Base-by-base conservation (phyloP, 805 yeast species). In the Barnettozyma pratensis region DNA sequence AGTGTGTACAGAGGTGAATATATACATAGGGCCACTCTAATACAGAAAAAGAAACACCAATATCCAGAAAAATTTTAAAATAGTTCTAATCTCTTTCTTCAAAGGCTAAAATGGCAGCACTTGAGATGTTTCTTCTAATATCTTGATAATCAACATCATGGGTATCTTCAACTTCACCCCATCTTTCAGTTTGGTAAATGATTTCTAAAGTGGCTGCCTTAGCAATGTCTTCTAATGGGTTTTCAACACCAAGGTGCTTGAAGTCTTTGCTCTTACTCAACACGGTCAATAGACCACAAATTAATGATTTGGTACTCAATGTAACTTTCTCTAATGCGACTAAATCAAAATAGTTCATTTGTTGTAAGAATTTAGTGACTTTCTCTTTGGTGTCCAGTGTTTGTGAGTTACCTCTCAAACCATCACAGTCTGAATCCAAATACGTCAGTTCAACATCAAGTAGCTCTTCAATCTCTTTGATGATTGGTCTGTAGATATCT, bases 131-230 rank as follows among this genome's bases (percentile, higher is more conserved):
- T 66, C 97, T 81, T 60, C 88, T 74, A 58, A 95, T 75, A 58
- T 94, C 97, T 37, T 83, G 96, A 65, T 85, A 84, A 60, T 88
- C 96, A n/a, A 94, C 97, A 65, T 94, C 99, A 63, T 94, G 99
- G 3, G 98, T 89, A 62, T 94, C 99, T 69, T 94, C 98, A 27
- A 92, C 98, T 67, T 92, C 97, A 32, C 99, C 99, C 99, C 99
- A 94, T 61, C 83, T 77, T 26, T 80, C 81, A 35, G 96, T 87
- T 68, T 94, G 99, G 67, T 79, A 79, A 34, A 84, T 81, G 11
- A 83, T 83, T 62, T 94, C 99, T 58, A 94, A 72, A 48, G 85
- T 83, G 8, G 90, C 90, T 49, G 85, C 77, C 58, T 80, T 80
- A 2, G 91, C 85, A 37, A 92, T 75, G 52, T 88, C 87, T 46